Percentiles rank a stretch among this genome's conserved stretches.
These are phyloP conservation scores for Chrysanthemum seticuspe DNA, from an alignment of 129 eudicot genomes.

Conservation along the genomic window DNA sequence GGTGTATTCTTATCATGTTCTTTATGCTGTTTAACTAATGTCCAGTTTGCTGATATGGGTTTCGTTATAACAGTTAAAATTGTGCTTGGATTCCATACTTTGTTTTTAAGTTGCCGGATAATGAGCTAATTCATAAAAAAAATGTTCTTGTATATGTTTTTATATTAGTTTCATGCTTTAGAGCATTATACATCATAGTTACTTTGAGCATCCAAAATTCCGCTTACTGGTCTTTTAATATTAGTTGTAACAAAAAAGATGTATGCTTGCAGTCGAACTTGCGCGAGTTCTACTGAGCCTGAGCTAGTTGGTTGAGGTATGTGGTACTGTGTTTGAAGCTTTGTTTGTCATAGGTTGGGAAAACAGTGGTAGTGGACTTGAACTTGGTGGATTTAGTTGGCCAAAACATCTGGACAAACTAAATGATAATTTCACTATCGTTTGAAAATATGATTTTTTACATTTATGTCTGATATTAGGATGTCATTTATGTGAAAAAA, in stretches of 20 bases:
- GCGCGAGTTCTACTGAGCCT: not conserved
- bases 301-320: not conserved
- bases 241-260: not conserved
- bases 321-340: not conserved
- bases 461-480: too few relatives aligned
- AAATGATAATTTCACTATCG: too few relatives aligned
- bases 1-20: conserved; percentile 29
- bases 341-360: not conserved
- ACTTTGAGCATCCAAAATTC: not conserved
- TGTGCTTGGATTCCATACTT: conserved; percentile 13
- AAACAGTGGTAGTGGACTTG: not conserved
- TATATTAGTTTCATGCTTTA: not conserved
- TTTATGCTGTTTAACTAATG: conserved; percentile 21
- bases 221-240: not conserved
- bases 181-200: not conserved
- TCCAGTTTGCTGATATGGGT: conserved; percentile 20
- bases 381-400: not conserved
- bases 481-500: too few relatives aligned
- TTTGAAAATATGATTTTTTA: too few relatives aligned
- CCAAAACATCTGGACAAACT: too few relatives aligned
- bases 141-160: not conserved
- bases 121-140: not conserved
- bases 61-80: conserved; percentile 14
- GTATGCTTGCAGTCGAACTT: not conserved
- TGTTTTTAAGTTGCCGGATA: not conserved